phyloP scores from a whole-genome alignment of 192 early-diverging fungal species.

The Chytriomyces sp. region DNA sequence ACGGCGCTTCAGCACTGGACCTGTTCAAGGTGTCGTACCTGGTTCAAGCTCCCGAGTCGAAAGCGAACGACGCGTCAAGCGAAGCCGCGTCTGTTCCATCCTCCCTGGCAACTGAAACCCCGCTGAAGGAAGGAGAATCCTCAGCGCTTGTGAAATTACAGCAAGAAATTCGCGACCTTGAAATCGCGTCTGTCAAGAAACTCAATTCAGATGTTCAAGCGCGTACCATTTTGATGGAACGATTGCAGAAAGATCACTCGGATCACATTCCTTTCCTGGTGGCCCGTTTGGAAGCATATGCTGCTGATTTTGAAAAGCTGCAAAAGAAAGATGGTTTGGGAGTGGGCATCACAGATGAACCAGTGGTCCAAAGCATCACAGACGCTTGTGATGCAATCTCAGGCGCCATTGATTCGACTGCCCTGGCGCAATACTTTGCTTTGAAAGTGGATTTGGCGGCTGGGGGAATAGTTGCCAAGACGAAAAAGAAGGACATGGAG shows the following conservation, averaged over 20 bases:
- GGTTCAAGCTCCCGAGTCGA: constrained; percentile 50
- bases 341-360: background rate
- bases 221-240: constrained; percentile 56
- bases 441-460: constrained; percentile 57
- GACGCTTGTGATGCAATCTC: background rate
- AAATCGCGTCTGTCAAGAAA: constrained; percentile 84
- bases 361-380: background rate
- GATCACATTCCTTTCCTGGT: constrained; percentile 62
- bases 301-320: constrained; percentile 53
- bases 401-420: constrained; percentile 57
- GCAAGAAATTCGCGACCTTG: constrained; percentile 78
- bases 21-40: constrained; percentile 47
- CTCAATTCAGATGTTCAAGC: constrained; percentile 63
- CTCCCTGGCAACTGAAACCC: background rate
- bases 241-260: constrained; percentile 69
- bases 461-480: constrained; percentile 56
- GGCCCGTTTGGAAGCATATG: constrained; percentile 59
- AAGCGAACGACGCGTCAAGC: constrained; percentile 46
- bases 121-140: background rate
- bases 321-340: constrained; percentile 37
- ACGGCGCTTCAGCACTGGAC: constrained; percentile 2
- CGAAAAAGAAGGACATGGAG: constrained; percentile 75
- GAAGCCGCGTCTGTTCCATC: background rate
- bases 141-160: constrained; percentile 26
- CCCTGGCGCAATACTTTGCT: constrained; percentile 71